Evolutionary conservation across 768 basidiomycete genomes (phyloP), one percentile per base, ranked within the genome.

Genomic region (Tephrocybe sp.): DNA sequence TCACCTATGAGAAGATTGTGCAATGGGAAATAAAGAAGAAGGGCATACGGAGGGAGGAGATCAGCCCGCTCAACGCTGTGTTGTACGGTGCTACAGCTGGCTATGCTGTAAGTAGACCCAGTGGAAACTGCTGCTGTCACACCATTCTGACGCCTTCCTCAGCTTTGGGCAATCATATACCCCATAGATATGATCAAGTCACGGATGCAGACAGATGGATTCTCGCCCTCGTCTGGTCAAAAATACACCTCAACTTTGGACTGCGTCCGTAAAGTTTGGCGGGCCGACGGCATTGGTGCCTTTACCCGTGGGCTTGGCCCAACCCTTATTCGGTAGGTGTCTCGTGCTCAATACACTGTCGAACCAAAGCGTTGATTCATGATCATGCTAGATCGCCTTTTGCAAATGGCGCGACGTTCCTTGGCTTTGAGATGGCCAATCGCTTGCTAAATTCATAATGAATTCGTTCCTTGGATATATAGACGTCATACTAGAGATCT

Each of bases 101-200:
- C 37, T 97, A 95, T 64, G 90, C 87, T 49, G 90, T 92, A 65
- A 60, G 87, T 71, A 16, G 35, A 26, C 22, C 28, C 55, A 43
- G 30, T 22, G 3, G 24, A 39, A 30, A 49, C 9, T 16, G 16
- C 12, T 19, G 24, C 16, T 19, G 46, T 28, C 15, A 48, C 36
- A 34, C 39, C 11, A 51, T 48, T 56, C 19, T 63, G 32, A 47
- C 54, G 38, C 37, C 40, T n/a, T 25, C 55, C 32, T 45, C 50
- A 92, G 89, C 75, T 93, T 24, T 93, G 91, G 91, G 86, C 82
- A n/a, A 73, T 92, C 9, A 94, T 93, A 72, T 96, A 96, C 73
- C 94, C 93, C 13, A 87, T 95, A 67, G 94, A 97, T 68, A 91
- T 97, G 80, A 84, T 98, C 62, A 98, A 98, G 64, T 92, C 92